Evolutionary conservation across 495 filamentous ascomycete species (phyloP).

Genomic region (Podospora sp.): DNA sequence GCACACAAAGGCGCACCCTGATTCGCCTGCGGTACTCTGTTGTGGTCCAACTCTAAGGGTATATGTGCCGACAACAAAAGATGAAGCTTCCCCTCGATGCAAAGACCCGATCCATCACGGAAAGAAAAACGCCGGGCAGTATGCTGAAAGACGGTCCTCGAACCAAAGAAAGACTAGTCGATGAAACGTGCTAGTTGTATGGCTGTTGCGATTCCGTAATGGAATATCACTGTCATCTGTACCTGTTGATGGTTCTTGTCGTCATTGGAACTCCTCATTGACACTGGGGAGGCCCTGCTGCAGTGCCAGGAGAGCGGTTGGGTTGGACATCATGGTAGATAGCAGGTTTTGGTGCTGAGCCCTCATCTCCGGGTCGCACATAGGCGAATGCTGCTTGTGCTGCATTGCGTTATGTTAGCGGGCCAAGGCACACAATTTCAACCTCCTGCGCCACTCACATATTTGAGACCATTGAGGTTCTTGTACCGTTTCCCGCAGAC

Average conservation of each 20-base stretch:
- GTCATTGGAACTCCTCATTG: constrained; percentile 43
- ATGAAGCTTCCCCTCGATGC: constrained; percentile 25
- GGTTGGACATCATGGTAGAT: constrained; percentile 44
- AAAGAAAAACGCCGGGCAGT: constrained; percentile 30
- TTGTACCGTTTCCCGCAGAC: constrained; percentile 98
- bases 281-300: constrained; percentile 48
- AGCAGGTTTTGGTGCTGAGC: constrained; percentile 42
- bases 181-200: constrained; percentile 1
- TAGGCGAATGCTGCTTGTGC: constrained; percentile 83
- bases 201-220: background rate
- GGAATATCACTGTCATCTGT: background rate
- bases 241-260: background rate
- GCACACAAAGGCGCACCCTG: background rate
- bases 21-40: background rate
- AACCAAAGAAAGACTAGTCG: constrained; percentile 14
- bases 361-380: constrained; percentile 56
- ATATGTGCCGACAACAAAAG: constrained; percentile 26
- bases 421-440: background rate
- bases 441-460: constrained; percentile 49
- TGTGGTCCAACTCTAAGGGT: constrained; percentile 31
- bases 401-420: constrained; percentile 28
- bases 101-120: constrained; percentile 20
- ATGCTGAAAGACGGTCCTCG: constrained; percentile 31
- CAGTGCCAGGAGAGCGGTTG: constrained; percentile 33
- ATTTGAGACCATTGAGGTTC: constrained; percentile 96